phyloP scores from a whole-genome alignment of 2,329 filamentous ascomycete genomes.

The Myotisia sp. region DNA sequence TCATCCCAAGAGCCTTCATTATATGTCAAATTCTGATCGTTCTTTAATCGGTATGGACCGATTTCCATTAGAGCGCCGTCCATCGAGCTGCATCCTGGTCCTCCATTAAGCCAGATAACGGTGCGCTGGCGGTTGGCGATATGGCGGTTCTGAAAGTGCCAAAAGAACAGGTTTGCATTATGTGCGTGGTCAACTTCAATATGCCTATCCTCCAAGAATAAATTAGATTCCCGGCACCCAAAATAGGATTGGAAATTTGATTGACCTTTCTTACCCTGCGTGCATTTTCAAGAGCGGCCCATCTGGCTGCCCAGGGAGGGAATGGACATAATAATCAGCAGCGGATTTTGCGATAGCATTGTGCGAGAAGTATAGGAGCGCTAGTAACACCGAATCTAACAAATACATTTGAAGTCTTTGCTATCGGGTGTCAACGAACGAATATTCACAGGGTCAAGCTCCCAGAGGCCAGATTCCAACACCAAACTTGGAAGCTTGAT shows the following conservation, averaged over 20 bases:
- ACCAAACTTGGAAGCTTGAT: too few species aligned
- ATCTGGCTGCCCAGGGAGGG: conserved; percentile 69
- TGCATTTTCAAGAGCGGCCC: conserved; percentile 86
- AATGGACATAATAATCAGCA: conserved; percentile 79
- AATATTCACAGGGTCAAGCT: too few species aligned
- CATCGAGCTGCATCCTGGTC: conserved; percentile 92
- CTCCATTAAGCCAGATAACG: conserved; percentile 93
- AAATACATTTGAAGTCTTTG: too few species aligned
- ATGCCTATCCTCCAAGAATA: conserved; percentile 44
- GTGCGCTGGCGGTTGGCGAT: conserved; percentile 84
- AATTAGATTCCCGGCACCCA: conserved; percentile 7
- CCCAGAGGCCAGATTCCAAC: too few species aligned
- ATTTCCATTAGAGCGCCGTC: conserved; percentile 95
- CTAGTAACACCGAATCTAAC: too few species aligned
- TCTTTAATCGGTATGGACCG: conserved; percentile 75
- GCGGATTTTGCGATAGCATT: conserved; percentile 27
- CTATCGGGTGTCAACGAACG: too few species aligned
- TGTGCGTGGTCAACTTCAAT: conserved; percentile 73
- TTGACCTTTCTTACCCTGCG: conserved; percentile 85
- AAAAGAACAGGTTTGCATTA: conserved; percentile 95
- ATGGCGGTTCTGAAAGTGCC: conserved; percentile 91
- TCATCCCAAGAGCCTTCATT: conserved; percentile 98
- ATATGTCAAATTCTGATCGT: conserved; percentile 55
- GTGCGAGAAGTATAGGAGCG: conserved; percentile 4
- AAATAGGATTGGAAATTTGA: not conserved